A percentile compares a stretch with the other conserved stretches of the same genome.
phyloP scores from a whole-genome alignment of 805 yeast species.

The Torulaspora quercuum region DNA sequence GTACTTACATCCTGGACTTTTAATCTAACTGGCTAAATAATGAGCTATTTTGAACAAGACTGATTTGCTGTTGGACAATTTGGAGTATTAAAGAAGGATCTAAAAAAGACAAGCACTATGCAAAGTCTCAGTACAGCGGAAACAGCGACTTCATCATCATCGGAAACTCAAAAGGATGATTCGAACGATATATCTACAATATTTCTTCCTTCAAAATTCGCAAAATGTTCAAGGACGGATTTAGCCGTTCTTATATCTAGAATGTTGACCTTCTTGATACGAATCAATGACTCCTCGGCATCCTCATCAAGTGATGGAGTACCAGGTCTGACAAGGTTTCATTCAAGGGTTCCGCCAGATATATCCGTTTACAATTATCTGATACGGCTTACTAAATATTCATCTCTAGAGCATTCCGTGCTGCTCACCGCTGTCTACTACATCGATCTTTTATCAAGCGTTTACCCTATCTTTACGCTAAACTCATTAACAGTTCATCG shows the following conservation, averaged over 20 bases:
- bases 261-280: slow-evolving; percentile 73
- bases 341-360: slow-evolving; percentile 87
- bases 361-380: slow-evolving; percentile 79
- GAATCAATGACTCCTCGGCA: slow-evolving; percentile 56
- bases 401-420: slow-evolving; percentile 80
- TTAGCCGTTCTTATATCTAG: slow-evolving; percentile 69
- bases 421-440: slow-evolving; percentile 81
- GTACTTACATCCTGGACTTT: neutral
- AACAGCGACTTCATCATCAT: slow-evolving; percentile 1
- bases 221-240: slow-evolving; percentile 65
- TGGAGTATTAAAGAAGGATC: slow-evolving; percentile 3
- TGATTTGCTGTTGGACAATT: slow-evolving; percentile 4
- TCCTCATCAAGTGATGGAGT: slow-evolving; percentile 7
- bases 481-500: slow-evolving; percentile 93
- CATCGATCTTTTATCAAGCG: slow-evolving; percentile 76
- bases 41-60: slow-evolving; percentile 6
- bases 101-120: too few species aligned
- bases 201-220: slow-evolving; percentile 43
- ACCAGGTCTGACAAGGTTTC: slow-evolving; percentile 71
- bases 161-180: slow-evolving; percentile 2
- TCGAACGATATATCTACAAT: slow-evolving; percentile 20
- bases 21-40: slow-evolving; percentile 2
- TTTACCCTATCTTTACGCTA: slow-evolving; percentile 74
- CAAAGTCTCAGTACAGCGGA: slow-evolving; percentile 3
- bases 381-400: slow-evolving; percentile 73